Evolutionary conservation across 306 rosid genomes (phyloP).

Genomic region (Mucuna pruriens): DNA sequence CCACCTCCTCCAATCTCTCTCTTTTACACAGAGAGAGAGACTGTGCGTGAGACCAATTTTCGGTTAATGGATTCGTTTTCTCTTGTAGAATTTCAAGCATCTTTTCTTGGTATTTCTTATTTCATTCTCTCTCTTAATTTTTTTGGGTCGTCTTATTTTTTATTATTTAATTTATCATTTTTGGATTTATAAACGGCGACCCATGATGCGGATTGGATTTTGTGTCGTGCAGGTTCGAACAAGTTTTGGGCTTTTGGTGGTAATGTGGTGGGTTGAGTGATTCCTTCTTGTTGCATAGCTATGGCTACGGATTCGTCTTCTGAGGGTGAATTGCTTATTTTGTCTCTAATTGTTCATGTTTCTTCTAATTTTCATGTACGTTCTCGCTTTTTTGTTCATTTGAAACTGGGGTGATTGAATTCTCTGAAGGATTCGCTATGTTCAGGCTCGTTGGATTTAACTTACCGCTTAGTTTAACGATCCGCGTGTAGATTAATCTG

Average conservation of each 20-base stretch:
- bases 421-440: slow-evolving; percentile 34
- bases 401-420: slow-evolving; percentile 26
- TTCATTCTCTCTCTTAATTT: slow-evolving; percentile 44
- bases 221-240: slow-evolving; percentile 52
- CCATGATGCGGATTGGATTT: slow-evolving; percentile 40
- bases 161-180: slow-evolving; percentile 5
- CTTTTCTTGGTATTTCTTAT: slow-evolving; percentile 61
- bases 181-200: slow-evolving; percentile 30
- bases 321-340: slow-evolving; percentile 57
- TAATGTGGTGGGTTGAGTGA: slow-evolving; percentile 63
- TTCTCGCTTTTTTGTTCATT: slow-evolving; percentile 3
- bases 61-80: slow-evolving; percentile 56
- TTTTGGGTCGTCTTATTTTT: neutral
- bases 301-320: slow-evolving; percentile 75
- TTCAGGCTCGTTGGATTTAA: slow-evolving; percentile 32
- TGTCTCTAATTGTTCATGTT: slow-evolving; percentile 34
- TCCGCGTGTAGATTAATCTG: slow-evolving; percentile 38
- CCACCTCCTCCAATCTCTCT: slow-evolving; percentile 53
- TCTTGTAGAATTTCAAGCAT: slow-evolving; percentile 56
- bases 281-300: slow-evolving; percentile 49
- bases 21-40: slow-evolving; percentile 4
- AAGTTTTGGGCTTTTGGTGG: slow-evolving; percentile 48
- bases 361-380: slow-evolving; percentile 7
- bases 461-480: slow-evolving; percentile 1
- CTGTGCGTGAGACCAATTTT: slow-evolving; percentile 30